Evolutionary conservation across 768 basidiomycete species (phyloP).

Genomic region (Naematelia encephala): DNA sequence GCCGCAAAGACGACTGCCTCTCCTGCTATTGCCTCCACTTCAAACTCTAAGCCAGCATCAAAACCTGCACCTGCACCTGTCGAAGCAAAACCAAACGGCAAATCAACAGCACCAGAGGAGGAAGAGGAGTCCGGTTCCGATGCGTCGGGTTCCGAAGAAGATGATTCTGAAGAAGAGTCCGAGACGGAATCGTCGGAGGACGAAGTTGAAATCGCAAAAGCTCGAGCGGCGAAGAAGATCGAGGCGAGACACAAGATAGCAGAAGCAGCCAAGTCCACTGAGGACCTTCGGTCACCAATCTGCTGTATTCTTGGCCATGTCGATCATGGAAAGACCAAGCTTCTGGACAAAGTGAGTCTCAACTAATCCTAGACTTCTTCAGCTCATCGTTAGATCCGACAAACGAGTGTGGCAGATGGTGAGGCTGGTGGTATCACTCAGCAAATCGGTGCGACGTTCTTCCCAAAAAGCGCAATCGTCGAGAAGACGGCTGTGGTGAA

Average conservation of each 20-base stretch:
- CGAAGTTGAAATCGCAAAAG: conserved; percentile 61
- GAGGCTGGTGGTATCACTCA: conserved; percentile 99
- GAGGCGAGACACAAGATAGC: conserved; percentile 79
- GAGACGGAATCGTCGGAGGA: conserved; percentile 62
- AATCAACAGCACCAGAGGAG: conserved; percentile 46
- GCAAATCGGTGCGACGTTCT: conserved; percentile 99
- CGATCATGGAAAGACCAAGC: conserved; percentile 98
- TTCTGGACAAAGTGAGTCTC: conserved; percentile 79
- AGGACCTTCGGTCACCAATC: conserved; percentile 90
- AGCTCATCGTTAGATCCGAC: conserved; percentile 70
- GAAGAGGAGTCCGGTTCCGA: conserved; percentile 51
- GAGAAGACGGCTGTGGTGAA: conserved; percentile 92
- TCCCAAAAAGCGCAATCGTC: conserved; percentile 91
- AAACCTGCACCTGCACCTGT: conserved; percentile 42
- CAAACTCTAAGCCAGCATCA: conserved; percentile 24
- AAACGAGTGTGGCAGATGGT: conserved; percentile 98
- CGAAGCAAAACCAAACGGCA: conserved; percentile 39
- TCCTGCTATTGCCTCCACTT: conserved; percentile 22
- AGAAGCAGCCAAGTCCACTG: conserved; percentile 77
- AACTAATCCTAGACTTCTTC: not conserved
- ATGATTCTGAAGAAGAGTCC: conserved; percentile 46
- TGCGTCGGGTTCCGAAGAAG: conserved; percentile 36
- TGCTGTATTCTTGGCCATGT: conserved; percentile 99
- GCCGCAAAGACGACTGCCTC: conserved; percentile 21
- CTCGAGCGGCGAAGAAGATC: conserved; percentile 74